Base-by-base conservation (phyloP, 2,329 filamentous ascomycete species). In the Venturia nashicola region DNA sequence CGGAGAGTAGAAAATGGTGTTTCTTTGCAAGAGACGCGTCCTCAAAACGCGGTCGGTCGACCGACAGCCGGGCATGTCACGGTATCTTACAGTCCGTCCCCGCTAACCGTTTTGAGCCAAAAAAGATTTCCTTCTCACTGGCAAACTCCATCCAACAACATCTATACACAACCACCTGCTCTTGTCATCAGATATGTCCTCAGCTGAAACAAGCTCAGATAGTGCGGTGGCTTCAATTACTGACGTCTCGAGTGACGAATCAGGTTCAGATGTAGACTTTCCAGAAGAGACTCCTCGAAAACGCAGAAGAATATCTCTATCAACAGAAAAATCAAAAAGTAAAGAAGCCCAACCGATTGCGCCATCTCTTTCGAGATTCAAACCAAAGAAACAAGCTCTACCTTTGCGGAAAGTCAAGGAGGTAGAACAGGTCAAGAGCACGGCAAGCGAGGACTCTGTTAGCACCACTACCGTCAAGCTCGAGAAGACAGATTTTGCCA, bases 401-500 rank as follows among this genome's bases (percentile, higher is more conserved):
- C 16, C 27, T 3, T 18, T 34, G 11, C 46, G n/a, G 40, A 14
- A 46, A 11, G 18, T 11, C 18, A 42, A 40, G n/a, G 39, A 23
- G 5, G n/a, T 20, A 18, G 51, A 57, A 9, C 3, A 57, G 27
- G 9, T 14, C 7, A 36, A 36, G 18, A 57, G 51, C 51, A n/a
- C 14, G 14, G 51, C 14, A 11, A 18, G 8, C 8, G 14, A 57
- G n/a, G 51, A 57, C 32, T 36, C 40, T n/a, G 23, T 11, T 2
- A 46, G n/a, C 60, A 39, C 42, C 2, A 34, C 43, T 16, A 51
- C 23, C 5, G 42, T 46, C 34, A 39, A 43, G 34, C 40, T 23
- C 18, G 61, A 63, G 23, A 80, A 85, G 72, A 78, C 82, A 20
- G 88, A 83, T 9, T 96, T 96, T 72, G 83, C 86, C 20, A 83